Evolutionary conservation across 2,329 filamentous ascomycete species (phyloP).

Genomic region (Fusarium sterilihyphosum): DNA sequence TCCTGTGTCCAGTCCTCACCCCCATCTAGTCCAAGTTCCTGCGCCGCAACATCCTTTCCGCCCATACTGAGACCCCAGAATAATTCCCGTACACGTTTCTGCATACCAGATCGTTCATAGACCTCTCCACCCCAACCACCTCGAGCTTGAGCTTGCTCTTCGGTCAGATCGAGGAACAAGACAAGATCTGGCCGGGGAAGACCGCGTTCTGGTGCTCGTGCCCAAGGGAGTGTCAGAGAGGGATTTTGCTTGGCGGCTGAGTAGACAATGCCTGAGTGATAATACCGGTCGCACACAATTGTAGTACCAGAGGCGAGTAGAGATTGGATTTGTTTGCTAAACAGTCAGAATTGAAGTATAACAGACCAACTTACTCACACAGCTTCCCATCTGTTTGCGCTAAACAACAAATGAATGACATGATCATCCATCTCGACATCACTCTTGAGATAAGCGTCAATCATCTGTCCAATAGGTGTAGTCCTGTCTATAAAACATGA

Average conservation of each 20-base stretch:
- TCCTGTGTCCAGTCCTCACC: conserved; percentile 55
- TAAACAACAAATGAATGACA: conserved; percentile 89
- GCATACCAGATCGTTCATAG: conserved; percentile 88
- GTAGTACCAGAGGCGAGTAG: conserved; percentile 74
- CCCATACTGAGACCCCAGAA: conserved; percentile 70
- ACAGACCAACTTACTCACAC: conserved; percentile 53
- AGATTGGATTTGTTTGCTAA: conserved; percentile 60
- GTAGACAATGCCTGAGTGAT: conserved; percentile 94
- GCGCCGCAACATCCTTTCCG: conserved; percentile 49
- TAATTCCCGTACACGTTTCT: conserved; percentile 78
- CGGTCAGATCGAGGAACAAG: conserved; percentile 84
- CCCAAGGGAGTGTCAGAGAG: conserved; percentile 78
- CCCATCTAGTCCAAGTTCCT: conserved; percentile 38
- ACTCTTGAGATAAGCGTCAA: conserved; percentile 82
- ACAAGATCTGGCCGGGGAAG: conserved; percentile 89
- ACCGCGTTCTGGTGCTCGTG: conserved; percentile 83
- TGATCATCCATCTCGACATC: conserved; percentile 82
- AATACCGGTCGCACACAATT: conserved; percentile 91
- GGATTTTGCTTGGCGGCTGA: conserved; percentile 86
- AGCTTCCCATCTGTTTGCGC: conserved; percentile 89
- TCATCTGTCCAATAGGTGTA: conserved; percentile 87
- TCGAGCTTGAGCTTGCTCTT: conserved; percentile 75
- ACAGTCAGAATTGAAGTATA: background rate
- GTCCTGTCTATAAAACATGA: conserved; percentile 70
- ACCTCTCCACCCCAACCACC: conserved; percentile 91